phyloP scores from a whole-genome alignment of 345 rosid species.

The Pugionium cornutum region DNA sequence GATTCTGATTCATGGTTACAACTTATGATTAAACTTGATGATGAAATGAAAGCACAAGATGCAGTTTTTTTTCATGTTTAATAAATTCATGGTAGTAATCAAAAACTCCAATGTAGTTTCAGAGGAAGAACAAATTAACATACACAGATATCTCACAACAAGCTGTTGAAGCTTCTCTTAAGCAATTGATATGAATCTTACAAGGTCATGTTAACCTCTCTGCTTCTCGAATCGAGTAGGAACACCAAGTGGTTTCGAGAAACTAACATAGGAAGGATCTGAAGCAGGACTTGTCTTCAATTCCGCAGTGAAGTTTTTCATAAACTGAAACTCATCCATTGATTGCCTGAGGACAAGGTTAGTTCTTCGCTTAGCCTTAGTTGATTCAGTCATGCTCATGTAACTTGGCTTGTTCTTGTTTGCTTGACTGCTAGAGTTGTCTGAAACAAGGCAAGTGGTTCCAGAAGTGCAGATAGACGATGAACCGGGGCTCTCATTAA shows the following conservation, averaged over 20 bases:
- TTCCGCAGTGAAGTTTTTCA: constrained; percentile 49
- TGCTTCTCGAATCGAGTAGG: constrained; percentile 47
- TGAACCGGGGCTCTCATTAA: constrained; percentile 74
- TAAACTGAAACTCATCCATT: constrained; percentile 90
- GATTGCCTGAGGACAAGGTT: constrained; percentile 66
- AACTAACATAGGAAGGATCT: constrained; percentile 46
- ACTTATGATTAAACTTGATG: constrained; percentile 34
- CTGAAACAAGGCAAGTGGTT: constrained; percentile 55
- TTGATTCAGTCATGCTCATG: constrained; percentile 84
- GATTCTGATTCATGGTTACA: constrained; percentile 47
- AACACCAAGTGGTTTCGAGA: constrained; percentile 54
- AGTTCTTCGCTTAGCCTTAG: constrained; percentile 70
- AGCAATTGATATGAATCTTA: constrained; percentile 29
- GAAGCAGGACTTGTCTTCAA: constrained; percentile 45
- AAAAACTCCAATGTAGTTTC: constrained; percentile 38
- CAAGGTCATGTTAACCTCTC: constrained; percentile 35
- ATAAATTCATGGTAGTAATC: constrained; percentile 9
- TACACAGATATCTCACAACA: constrained; percentile 44
- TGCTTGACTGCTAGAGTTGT: constrained; percentile 43
- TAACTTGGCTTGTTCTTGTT: constrained; percentile 63
- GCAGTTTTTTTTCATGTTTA: constrained; percentile 13
- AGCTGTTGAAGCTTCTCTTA: constrained; percentile 53
- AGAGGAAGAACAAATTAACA: constrained; percentile 23
- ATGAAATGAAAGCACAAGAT: constrained; percentile 11
- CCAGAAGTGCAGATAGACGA: constrained; percentile 53